Base-by-base conservation (phyloP, 139 green algal species). In the Chlamydomonas sp. region DNA sequence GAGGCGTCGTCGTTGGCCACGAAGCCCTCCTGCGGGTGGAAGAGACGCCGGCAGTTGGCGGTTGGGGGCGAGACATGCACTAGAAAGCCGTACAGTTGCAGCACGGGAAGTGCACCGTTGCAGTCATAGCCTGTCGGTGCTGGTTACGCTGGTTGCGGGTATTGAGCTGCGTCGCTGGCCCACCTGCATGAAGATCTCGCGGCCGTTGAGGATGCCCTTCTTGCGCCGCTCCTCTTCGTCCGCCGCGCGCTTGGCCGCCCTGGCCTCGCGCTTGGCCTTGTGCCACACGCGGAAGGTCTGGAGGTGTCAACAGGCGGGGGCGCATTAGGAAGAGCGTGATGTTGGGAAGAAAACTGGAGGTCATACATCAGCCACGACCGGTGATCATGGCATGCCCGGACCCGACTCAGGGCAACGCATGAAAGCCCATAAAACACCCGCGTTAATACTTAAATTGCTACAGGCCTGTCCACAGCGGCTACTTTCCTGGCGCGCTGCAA, bases 131-230 rank as follows among this genome's bases (percentile, higher is more conserved):
- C n/a, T 9, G 7, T 17, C 76, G 15, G 16, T 59, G 75, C 17
- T 12, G 49, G 20, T n/a, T 7, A 12, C 67, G 49, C 14, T 12
- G 15, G 67, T 10, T n/a, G 31, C 31, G 61, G 67, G 18, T 4
- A 20, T 4, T 63, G 9, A 61, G 60, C 15, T n/a, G 60, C n/a
- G 6, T 1, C 61, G 17, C 10, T 2, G n/a, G 2, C 90, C 49
- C 61, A 90, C 91, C 92, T 96, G 85, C 88, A 92, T 76, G 88
- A 99, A 99, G 85, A 99, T 98, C 87, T 99, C 97, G 12, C 96
- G 92, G 60, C 97, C 97, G 62, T 96, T 99, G 78, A 99, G 85
- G 8, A 96, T 79, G 66, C 97, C 96, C 85, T 96, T 93, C 93
- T 81, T 95, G 14, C 90, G 84, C 31, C 97, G 94, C 79, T 98